A percentile compares a stretch with the other conserved stretches of the same genome.
These are phyloP conservation scores for Prunus dulcis DNA, from an alignment of 306 rosid species.

Conservation along the genomic window DNA sequence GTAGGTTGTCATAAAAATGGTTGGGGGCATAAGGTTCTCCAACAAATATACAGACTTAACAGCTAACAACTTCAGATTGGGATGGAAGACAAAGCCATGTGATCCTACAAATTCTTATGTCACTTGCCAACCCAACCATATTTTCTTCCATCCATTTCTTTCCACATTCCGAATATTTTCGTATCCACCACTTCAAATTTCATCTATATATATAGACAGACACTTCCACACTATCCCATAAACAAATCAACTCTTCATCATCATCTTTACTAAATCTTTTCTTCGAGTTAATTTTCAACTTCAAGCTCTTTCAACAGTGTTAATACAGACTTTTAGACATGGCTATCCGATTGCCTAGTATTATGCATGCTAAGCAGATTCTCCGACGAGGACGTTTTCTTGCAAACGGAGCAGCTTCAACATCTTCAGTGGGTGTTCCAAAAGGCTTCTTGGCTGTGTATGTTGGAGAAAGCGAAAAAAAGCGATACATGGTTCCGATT, in stretches of 20 bases:
- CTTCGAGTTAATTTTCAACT: neutral
- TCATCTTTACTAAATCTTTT: neutral
- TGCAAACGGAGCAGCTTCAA: too few species aligned
- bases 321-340: too few species aligned
- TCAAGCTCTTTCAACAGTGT: too few species aligned
- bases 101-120: slow-evolving; percentile 2
- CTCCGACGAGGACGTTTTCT: too few species aligned
- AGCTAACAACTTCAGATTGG: neutral
- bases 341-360: neutral
- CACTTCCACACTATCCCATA: neutral
- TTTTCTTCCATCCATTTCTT: neutral
- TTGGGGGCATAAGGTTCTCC: neutral
- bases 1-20: slow-evolving; percentile 1
- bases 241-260: neutral
- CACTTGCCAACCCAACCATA: neutral
- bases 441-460: too few species aligned
- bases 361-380: too few species aligned
- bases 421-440: too few species aligned
- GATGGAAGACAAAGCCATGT: slow-evolving; percentile 13
- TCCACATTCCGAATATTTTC: too few species aligned
- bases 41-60: neutral
- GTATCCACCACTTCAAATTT: neutral
- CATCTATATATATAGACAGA: neutral
- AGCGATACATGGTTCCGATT: slow-evolving; percentile 37
- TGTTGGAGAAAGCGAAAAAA: neutral